Evolutionary conservation across 306 rosid species (phyloP).

Genomic region (Coriaria nepalensis): DNA sequence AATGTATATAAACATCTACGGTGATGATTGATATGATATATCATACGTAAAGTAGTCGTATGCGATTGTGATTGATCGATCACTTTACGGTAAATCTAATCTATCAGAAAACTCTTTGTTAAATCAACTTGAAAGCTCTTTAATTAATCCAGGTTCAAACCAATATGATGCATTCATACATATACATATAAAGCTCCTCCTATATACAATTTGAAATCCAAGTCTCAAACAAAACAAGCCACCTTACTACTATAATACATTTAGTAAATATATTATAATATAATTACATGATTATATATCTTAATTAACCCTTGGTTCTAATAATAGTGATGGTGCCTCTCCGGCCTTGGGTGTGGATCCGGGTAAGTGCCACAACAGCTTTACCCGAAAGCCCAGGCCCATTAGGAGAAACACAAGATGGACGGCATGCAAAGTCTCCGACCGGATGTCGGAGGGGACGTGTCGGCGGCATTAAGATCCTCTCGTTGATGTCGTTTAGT

Average conservation of each 20-base stretch:
- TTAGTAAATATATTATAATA: not conserved
- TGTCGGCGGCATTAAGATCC: constrained; percentile 78
- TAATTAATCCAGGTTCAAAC: too few relatives aligned
- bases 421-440: constrained; percentile 92
- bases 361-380: constrained; percentile 87
- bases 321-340: constrained; percentile 93
- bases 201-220: not conserved
- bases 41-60: too few relatives aligned
- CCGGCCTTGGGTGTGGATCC: constrained; percentile 71
- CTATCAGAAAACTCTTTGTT: too few relatives aligned
- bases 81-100: too few relatives aligned
- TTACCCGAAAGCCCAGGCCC: constrained; percentile 92
- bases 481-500: constrained; percentile 79
- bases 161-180: too few relatives aligned
- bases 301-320: constrained; percentile 65
- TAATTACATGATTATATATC: not conserved
- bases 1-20: too few relatives aligned
- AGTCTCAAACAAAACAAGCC: constrained; percentile 1
- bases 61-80: too few relatives aligned
- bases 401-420: constrained; percentile 51
- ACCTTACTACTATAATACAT: not conserved
- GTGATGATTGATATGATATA: too few relatives aligned
- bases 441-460: constrained; percentile 88
- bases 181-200: too few relatives aligned
- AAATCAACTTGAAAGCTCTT: too few relatives aligned